These are phyloP conservation scores for Neocucurbitaria cava DNA, from an alignment of 2,329 filamentous ascomycete species.

Conservation along the genomic window DNA sequence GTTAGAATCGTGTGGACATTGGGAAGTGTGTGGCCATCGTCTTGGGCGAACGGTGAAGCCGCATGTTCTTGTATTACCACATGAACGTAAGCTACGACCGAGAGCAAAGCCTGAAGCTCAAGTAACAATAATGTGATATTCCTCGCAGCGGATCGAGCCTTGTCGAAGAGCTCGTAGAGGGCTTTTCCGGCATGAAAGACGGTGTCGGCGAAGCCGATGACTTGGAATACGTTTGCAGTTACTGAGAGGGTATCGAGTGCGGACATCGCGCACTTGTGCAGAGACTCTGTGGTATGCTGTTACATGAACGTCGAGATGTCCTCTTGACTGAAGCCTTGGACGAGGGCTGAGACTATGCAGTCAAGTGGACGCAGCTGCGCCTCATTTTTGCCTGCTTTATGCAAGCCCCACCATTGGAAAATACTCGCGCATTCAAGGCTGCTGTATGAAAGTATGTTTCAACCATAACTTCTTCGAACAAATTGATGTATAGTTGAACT, in stretches of 20 bases:
- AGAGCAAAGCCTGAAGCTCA: constrained; percentile 8
- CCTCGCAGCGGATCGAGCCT: constrained; percentile 5
- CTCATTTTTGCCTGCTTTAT: background rate
- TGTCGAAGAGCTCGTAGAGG: constrained; percentile 9
- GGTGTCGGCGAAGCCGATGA: constrained; percentile 7
- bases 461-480: background rate
- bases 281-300: background rate
- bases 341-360: background rate
- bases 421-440: background rate
- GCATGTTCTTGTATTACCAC: constrained; percentile 4
- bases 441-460: background rate
- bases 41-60: constrained; percentile 4
- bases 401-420: background rate
- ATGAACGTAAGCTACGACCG: constrained; percentile 4
- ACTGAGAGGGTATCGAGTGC: constrained; percentile 3
- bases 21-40: constrained; percentile 6
- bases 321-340: background rate
- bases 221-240: constrained; percentile 5
- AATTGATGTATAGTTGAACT: too few relatives aligned
- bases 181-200: constrained; percentile 3
- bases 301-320: background rate
- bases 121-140: constrained; percentile 7
- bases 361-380: background rate
- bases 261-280: background rate
- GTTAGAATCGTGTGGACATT: constrained; percentile 6